These are phyloP conservation scores for Didymella glomerata DNA, from an alignment of 2,329 filamentous ascomycete genomes.

Conservation along the genomic window DNA sequence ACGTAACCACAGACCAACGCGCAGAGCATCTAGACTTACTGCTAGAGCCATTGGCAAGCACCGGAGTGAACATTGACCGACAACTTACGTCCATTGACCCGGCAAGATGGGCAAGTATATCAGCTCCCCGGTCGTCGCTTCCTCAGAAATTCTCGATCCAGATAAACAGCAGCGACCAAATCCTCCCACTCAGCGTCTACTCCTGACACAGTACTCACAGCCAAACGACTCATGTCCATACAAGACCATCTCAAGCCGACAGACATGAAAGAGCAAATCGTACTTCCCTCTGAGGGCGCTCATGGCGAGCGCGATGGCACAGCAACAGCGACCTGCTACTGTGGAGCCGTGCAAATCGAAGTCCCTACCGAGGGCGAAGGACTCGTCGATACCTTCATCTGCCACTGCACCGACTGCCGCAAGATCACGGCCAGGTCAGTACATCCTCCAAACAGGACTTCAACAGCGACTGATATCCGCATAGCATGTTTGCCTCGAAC, in stretches of 20 bases:
- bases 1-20: not conserved
- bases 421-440: slow-evolving; percentile 27
- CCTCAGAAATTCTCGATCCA: not conserved
- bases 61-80: not conserved
- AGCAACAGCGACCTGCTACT: slow-evolving; percentile 46
- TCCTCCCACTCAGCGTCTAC: not conserved
- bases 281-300: slow-evolving; percentile 11
- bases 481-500: slow-evolving; percentile 65
- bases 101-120: slow-evolving; percentile 16
- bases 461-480: not conserved
- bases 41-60: slow-evolving; percentile 1
- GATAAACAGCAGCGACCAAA: not conserved
- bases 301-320: slow-evolving; percentile 26
- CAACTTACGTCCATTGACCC: slow-evolving; percentile 1
- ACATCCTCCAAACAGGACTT: no score
- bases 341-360: slow-evolving; percentile 40
- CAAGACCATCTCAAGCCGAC: slow-evolving; percentile 17
- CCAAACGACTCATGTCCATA: slow-evolving; percentile 5
- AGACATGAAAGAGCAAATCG: slow-evolving; percentile 11
- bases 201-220: slow-evolving; percentile 1
- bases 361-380: slow-evolving; percentile 58
- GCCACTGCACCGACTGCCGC: slow-evolving; percentile 68
- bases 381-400: slow-evolving; percentile 63
- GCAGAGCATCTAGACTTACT: slow-evolving; percentile 4
- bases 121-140: not conserved